phyloP scores from a whole-genome alignment of 2,329 filamentous ascomycete species.

The Botrytis sinoallii region DNA sequence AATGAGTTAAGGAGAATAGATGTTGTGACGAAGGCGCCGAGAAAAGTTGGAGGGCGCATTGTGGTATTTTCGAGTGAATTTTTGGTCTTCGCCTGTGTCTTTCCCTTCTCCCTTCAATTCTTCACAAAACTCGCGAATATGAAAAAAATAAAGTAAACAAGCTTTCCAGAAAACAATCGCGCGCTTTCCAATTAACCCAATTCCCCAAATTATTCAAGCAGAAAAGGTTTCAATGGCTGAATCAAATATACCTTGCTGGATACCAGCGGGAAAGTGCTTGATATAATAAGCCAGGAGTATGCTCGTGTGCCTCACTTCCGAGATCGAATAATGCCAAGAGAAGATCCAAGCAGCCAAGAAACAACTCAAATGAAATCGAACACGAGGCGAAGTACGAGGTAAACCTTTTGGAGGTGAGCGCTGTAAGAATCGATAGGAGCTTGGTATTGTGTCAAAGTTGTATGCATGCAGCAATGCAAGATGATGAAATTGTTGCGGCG shows the following conservation, averaged over 20 bases:
- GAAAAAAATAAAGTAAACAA: not conserved
- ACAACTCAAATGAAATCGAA: constrained; percentile 9
- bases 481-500: not conserved
- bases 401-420: not conserved
- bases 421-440: not conserved
- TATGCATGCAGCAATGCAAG: not conserved
- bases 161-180: not conserved
- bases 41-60: constrained; percentile 14
- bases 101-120: not conserved
- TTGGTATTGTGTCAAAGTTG: not conserved
- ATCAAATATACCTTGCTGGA: not conserved
- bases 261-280: not conserved
- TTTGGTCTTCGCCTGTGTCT: not conserved
- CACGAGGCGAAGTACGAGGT: not conserved
- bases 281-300: not conserved
- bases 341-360: constrained; percentile 15
- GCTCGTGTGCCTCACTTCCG: constrained; percentile 17
- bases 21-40: constrained; percentile 3
- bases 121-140: not conserved
- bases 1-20: constrained; percentile 5
- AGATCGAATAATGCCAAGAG: constrained; percentile 12
- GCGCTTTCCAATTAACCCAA: not conserved
- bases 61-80: not conserved
- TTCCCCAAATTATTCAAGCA: not conserved
- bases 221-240: not conserved